phyloP scores from a whole-genome alignment of 495 filamentous ascomycete genomes.

The Penicillium simplicissimum region DNA sequence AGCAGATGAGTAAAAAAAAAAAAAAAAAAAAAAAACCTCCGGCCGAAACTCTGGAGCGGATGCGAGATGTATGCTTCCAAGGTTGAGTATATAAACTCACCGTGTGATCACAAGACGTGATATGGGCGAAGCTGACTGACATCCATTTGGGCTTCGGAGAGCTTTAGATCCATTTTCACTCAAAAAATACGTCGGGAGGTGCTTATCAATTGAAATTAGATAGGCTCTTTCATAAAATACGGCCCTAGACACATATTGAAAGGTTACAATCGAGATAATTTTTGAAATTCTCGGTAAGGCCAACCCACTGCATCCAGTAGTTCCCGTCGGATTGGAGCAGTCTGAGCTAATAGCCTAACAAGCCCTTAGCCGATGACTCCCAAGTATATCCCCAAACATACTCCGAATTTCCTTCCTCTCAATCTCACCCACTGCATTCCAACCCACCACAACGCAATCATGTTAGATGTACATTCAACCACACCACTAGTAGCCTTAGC shows the following conservation, averaged over 20 bases:
- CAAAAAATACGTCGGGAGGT: no score
- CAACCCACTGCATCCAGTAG: no score
- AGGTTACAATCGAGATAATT: not conserved
- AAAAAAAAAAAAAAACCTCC: no score
- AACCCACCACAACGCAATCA: not conserved
- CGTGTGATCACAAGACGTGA: no score
- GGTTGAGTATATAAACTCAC: no score
- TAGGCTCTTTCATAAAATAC: not conserved
- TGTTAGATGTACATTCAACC: constrained; percentile 15
- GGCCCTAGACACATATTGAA: not conserved
- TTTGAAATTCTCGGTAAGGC: not conserved
- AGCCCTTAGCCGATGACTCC: not conserved
- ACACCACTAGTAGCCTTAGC: constrained; percentile 9
- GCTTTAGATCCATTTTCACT: no score
- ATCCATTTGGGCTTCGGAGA: no score
- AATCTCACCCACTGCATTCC: not conserved
- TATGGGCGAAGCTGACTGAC: no score
- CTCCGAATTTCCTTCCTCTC: not conserved
- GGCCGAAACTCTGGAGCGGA: no score
- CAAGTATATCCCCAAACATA: not conserved
- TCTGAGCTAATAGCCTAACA: not conserved
- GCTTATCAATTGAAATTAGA: constrained; percentile 18
- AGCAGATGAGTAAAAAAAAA: no score
- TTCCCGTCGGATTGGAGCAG: no score
- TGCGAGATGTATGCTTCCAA: no score